phyloP scores from a whole-genome alignment of 306 rosid genomes.

The Rubus idaeus region DNA sequence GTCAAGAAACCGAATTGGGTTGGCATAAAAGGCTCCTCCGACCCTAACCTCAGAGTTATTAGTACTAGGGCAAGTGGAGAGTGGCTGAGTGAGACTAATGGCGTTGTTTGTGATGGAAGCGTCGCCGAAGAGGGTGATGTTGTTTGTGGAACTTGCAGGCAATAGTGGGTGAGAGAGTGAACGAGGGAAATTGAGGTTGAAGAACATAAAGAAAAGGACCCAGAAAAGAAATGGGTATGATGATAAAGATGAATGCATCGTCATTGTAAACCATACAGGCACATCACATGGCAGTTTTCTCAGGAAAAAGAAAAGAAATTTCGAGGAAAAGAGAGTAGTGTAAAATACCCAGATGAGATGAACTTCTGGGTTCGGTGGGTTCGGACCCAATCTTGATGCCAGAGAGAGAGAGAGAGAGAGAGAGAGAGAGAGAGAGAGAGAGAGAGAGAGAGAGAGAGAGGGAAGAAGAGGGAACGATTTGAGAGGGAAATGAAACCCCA shows the following conservation, averaged over 20 bases:
- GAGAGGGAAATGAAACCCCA: not conserved
- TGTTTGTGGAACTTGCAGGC: constrained; percentile 31
- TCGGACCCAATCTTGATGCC: not conserved
- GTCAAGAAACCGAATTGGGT: constrained; percentile 79
- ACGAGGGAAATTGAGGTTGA: constrained; percentile 22
- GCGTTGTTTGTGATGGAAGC: constrained; percentile 51
- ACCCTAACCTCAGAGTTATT: constrained; percentile 17
- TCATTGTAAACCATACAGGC: not conserved
- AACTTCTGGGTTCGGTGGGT: not conserved
- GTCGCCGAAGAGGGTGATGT: constrained; percentile 72
- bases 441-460: not conserved
- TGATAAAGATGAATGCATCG: constrained; percentile 24
- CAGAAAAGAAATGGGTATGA: constrained; percentile 10
- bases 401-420: not conserved
- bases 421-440: not conserved
- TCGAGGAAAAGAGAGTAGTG: not conserved
- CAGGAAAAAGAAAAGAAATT: not conserved
- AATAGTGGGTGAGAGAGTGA: constrained; percentile 33
- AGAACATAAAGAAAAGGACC: constrained; percentile 27
- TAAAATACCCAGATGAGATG: not conserved
- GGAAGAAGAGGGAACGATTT: not conserved
- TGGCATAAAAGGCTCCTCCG: constrained; percentile 63
- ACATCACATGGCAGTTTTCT: not conserved
- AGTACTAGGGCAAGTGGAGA: constrained; percentile 33
- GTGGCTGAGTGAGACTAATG: constrained; percentile 62